Evolutionary conservation across 2,329 filamentous ascomycete species (phyloP), one percentile per base, ranked within the genome.

Genomic region (Westerdykella aurantiaca): DNA sequence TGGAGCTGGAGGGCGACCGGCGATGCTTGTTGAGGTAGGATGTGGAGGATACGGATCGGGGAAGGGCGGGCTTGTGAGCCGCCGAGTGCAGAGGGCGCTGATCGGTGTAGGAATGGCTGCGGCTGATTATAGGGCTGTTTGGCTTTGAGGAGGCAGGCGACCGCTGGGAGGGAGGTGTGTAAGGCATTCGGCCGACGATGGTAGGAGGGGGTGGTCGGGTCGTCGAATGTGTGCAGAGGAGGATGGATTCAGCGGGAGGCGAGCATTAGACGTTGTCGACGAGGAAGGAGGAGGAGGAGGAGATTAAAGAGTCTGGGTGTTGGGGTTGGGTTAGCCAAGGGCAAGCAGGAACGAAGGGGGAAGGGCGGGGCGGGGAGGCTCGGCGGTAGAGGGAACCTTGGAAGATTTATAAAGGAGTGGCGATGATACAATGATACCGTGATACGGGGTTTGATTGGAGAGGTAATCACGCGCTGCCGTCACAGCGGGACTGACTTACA

Each of bases 81-180:
- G 18, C 4, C 49, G 63, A 49, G 58, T 48, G 47, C 63, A 49
- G 56, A 68, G 57, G 51, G 65, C 44, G 53, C 39, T 58, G 64
- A 47, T 71, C 69, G 60, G 64, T 61, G 57, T 75, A 76, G 44
- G 76, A 78, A 54, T 76, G 70, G 50, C 67, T 72, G 46, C 73
- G 71, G 60, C 69, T 77, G 56, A 73, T 58, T 43, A 63, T 67
- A 51, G 74, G 76, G 52, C 72, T 77, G 57, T 64, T 71, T 41
- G 72, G 67, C 63, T 75, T 76, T 46, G 79, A 79, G 54, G 75
- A 72, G 58, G 73, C 72, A 66, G 79, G 79, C 56, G 78, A 80
- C 68, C 74, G 73, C 69, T 79, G 79, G 58, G 83, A 80, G 51
- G 87, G 87, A 48, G 87, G 86, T 69, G 87, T 93, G 75, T 93